These are phyloP conservation scores for Syzygium aromaticum DNA, from an alignment of 345 rosid genomes.

Conservation along the genomic window DNA sequence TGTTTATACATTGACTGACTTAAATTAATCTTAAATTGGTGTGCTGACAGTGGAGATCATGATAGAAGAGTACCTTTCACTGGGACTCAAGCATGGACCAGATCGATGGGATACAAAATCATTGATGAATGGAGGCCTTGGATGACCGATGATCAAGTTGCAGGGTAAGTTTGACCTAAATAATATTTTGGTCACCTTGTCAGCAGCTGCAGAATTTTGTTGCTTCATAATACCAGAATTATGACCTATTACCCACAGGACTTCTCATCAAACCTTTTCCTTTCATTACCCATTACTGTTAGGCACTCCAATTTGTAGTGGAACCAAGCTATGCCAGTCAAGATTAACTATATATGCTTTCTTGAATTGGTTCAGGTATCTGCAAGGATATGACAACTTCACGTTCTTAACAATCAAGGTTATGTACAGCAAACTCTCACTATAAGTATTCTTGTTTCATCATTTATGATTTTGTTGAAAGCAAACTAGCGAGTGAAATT, in stretches of 20 bases:
- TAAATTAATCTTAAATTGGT: background rate
- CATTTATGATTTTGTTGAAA: background rate
- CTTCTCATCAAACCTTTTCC: background rate
- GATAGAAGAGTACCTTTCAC: slow-evolving; percentile 4
- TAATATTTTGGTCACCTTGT: background rate
- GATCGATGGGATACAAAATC: slow-evolving; percentile 1
- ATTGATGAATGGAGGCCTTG: slow-evolving; percentile 11
- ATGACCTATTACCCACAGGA: background rate
- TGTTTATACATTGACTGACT: too few relatives aligned
- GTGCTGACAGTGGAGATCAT: slow-evolving; percentile 12
- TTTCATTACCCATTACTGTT: background rate
- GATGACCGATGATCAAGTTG: slow-evolving; percentile 2
- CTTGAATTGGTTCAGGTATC: background rate
- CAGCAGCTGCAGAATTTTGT: background rate
- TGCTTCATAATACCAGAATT: background rate
- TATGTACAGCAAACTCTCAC: background rate
- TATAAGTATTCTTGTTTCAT: background rate
- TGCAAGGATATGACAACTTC: slow-evolving; percentile 7
- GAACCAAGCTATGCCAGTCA: background rate
- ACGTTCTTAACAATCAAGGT: slow-evolving; percentile 6
- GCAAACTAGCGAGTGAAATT: background rate
- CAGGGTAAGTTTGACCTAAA: slow-evolving; percentile 2
- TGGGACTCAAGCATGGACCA: slow-evolving; percentile 10
- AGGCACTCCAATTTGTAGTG: background rate
- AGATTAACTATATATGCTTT: background rate